Percentiles rank a stretch among this genome's conserved stretches.
Evolutionary conservation across 2,329 filamentous ascomycete species (phyloP).

Genomic region (Chaetomium strumarium): DNA sequence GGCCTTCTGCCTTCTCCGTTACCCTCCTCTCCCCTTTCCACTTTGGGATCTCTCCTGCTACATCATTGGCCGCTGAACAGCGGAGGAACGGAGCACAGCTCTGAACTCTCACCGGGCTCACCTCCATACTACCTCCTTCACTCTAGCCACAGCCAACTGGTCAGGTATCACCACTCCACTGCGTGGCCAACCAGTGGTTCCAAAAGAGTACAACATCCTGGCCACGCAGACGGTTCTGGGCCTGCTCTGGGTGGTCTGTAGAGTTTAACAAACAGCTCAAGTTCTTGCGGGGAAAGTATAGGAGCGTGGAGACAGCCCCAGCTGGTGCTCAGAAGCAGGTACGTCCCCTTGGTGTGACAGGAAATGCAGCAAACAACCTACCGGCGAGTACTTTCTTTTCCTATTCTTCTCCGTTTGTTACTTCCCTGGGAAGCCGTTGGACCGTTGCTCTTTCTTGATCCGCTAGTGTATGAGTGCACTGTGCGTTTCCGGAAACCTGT

Average conservation of each 20-base stretch:
- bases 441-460: no score
- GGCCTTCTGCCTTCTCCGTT: not conserved
- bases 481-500: not conserved
- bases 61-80: not conserved
- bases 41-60: not conserved
- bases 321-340: constrained; percentile 2
- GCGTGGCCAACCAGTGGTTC: constrained; percentile 1
- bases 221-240: not conserved
- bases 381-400: not conserved
- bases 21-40: not conserved
- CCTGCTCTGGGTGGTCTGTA: not conserved
- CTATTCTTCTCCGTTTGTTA: not conserved
- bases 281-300: not conserved
- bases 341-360: constrained; percentile 6
- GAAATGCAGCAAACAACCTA: constrained; percentile 7
- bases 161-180: constrained; percentile 3
- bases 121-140: not conserved
- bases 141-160: not conserved
- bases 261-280: not conserved
- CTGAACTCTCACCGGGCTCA: not conserved
- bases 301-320: not conserved
- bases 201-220: constrained; percentile 7
- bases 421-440: not conserved
- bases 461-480: no score
- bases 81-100: not conserved